Conservation (phyloP, 2,329 filamentous ascomycete species). For the Epichloe scottii region DNA sequence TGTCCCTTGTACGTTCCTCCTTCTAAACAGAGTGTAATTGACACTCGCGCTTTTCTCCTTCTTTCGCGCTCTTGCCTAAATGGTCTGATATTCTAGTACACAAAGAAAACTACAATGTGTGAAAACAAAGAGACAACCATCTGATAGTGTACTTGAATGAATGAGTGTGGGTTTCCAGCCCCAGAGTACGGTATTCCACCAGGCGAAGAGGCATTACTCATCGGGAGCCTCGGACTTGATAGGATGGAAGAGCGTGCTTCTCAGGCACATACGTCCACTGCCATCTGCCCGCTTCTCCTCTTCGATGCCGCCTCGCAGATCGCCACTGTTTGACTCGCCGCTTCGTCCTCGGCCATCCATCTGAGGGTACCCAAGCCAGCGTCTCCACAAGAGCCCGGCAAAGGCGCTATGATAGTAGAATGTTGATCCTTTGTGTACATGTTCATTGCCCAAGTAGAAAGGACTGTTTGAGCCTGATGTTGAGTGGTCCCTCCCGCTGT, state of each 20-base stretch:
- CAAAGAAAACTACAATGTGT: too few species aligned
- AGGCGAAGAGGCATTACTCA: slow-evolving; percentile 3
- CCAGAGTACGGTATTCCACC: neutral
- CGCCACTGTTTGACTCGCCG: slow-evolving; percentile 35
- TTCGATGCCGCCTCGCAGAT: slow-evolving; percentile 36
- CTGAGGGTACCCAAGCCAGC: slow-evolving; percentile 57
- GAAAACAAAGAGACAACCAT: too few species aligned
- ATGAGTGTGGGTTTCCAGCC: neutral
- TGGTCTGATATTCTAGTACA: too few species aligned
- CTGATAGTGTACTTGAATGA: too few species aligned
- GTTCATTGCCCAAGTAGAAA: slow-evolving; percentile 58
- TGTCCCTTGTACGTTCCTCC: too few species aligned
- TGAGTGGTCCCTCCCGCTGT: slow-evolving; percentile 56
- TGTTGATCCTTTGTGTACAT: slow-evolving; percentile 68
- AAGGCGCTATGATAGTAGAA: slow-evolving; percentile 82
- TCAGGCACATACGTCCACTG: slow-evolving; percentile 62
- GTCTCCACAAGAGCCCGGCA: slow-evolving; percentile 61
- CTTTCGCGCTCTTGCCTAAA: too few species aligned
- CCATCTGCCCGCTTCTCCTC: slow-evolving; percentile 32
- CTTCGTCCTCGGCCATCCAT: slow-evolving; percentile 37
- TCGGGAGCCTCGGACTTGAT: slow-evolving; percentile 53
- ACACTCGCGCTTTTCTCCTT: too few species aligned
- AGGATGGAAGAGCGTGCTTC: slow-evolving; percentile 70
- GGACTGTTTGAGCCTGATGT: slow-evolving; percentile 53
- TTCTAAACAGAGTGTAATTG: too few species aligned